Evolutionary conservation across 495 filamentous ascomycete genomes (phyloP).

Genomic region (Cenococcum geophilum): DNA sequence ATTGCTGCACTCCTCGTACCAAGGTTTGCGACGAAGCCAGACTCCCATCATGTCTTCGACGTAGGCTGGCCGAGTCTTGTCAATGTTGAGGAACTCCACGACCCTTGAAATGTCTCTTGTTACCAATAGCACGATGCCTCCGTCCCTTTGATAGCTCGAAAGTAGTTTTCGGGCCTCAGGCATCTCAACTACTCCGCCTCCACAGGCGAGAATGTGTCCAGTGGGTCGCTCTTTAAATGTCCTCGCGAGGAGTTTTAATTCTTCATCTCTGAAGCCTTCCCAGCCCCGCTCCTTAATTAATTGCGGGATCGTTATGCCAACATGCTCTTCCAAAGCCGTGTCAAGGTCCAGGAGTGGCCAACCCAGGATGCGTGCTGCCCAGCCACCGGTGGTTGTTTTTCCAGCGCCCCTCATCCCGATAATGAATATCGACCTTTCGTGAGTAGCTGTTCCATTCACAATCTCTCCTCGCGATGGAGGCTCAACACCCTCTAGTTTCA

Average conservation of each 20-base stretch:
- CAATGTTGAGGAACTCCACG: conserved; percentile 81
- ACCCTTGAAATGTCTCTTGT: conserved; percentile 82
- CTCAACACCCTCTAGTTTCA: conserved; percentile 66
- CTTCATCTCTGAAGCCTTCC: conserved; percentile 80
- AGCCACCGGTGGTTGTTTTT: conserved; percentile 87
- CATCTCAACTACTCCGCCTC: conserved; percentile 88
- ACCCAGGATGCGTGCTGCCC: conserved; percentile 68
- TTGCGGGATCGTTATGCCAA: conserved; percentile 72
- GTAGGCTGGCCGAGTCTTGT: conserved; percentile 90
- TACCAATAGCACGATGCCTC: conserved; percentile 85
- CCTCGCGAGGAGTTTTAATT: conserved; percentile 66
- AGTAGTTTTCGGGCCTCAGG: conserved; percentile 75
- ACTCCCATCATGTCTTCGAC: conserved; percentile 90
- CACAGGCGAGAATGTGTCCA: conserved; percentile 83
- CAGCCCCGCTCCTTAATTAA: conserved; percentile 75
- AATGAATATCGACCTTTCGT: conserved; percentile 71
- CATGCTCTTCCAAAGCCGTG: conserved; percentile 66
- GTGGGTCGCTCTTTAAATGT: conserved; percentile 66
- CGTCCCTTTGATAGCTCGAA: conserved; percentile 62
- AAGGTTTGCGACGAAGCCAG: conserved; percentile 84
- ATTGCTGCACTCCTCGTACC: conserved; percentile 92
- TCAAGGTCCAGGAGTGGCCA: conserved; percentile 84
- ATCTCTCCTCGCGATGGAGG: conserved; percentile 24
- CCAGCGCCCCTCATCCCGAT: conserved; percentile 98
- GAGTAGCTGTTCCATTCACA: conserved; percentile 40